Evolutionary conservation across 2,329 filamentous ascomycete genomes (phyloP), one percentile per base, ranked within the genome.

Genomic region (Xylaria polymorpha): DNA sequence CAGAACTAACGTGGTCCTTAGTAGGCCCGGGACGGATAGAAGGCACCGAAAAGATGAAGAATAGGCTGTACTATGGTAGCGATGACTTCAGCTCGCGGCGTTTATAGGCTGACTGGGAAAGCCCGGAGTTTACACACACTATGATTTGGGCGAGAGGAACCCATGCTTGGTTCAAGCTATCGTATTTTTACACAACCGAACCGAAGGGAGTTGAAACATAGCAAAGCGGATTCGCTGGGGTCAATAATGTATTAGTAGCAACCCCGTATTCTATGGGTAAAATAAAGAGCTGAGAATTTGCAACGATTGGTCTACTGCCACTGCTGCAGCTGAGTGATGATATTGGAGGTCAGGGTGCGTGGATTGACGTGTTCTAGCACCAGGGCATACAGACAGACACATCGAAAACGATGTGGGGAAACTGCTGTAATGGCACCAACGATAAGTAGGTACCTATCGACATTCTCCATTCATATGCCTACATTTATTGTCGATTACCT

Each of bases 41-140:
- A 44, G 22, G 22, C 10, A 44, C 46, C 32, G 3, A 37, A 58
- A 61, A 29, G 41, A 35, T 9, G 29, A 64, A 9, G 43, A 37
- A 57, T 48, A 14, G 37, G 35, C 25, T 48, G 7, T 55, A 57
- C 6, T 37, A 63, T 51, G 22, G 44, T 20, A 39, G 22, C 61
- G 51, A 57, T 12, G n/a, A 29, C 22, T 48, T n/a, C 18, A 50
- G 64, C 25, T 66, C 22, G 61, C 32, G 70, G 70, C 64, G 70
- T 72, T 71, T 29, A 57, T 32, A 29, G 68, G 65, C 35, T 10
- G 60, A 51, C 41, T 48, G 46, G 59, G 56, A 9, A 22, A 50
- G 25, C 39, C 57, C 18, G 41, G 70, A 48, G 50, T 70, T 66
- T 68, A 35, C 59, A 70, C 41, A 63, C 53, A 66, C 32, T 46